Evolutionary conservation across 2,329 filamentous ascomycete species (phyloP).

Genomic region (Sporothrix phasma): DNA sequence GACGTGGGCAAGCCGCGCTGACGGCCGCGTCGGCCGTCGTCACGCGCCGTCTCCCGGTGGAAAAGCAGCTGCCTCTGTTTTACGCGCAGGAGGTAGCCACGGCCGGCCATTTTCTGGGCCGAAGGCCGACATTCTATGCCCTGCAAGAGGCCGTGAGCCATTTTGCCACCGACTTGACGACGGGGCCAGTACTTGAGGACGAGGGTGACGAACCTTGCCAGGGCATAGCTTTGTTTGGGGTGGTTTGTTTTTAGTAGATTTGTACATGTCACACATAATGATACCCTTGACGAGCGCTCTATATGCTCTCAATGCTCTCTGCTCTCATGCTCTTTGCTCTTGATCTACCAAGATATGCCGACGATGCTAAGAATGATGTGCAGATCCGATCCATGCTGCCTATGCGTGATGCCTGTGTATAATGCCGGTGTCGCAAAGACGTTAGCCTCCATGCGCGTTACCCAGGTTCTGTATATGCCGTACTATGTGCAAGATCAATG

Average conservation of each 20-base stretch:
- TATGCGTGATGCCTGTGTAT: not conserved
- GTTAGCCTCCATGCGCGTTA: not conserved
- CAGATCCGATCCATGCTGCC: not conserved
- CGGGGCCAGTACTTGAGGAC: not conserved
- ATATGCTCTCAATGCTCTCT: no score
- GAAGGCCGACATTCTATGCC: slow-evolving; percentile 33
- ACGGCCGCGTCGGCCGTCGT: slow-evolving; percentile 22
- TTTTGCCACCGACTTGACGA: slow-evolving; percentile 23
- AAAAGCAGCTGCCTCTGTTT: slow-evolving; percentile 26
- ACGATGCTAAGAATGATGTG: not conserved
- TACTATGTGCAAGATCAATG: not conserved
- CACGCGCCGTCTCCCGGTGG: not conserved
- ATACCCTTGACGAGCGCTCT: slow-evolving; percentile 11
- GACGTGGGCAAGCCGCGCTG: slow-evolving; percentile 51
- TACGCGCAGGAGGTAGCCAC: slow-evolving; percentile 34
- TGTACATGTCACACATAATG: not conserved
- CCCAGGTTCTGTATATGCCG: no score
- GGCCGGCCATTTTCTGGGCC: slow-evolving; percentile 46
- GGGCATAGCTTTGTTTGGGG: no score
- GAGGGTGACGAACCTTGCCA: not conserved
- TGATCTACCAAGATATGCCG: no score
- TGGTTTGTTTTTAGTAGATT: not conserved
- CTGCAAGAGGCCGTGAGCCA: slow-evolving; percentile 25
- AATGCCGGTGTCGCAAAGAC: not conserved
- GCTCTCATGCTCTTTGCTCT: no score